phyloP scores from a whole-genome alignment of 2,329 filamentous ascomycete genomes.

The Paraphoma chrysanthemicola region DNA sequence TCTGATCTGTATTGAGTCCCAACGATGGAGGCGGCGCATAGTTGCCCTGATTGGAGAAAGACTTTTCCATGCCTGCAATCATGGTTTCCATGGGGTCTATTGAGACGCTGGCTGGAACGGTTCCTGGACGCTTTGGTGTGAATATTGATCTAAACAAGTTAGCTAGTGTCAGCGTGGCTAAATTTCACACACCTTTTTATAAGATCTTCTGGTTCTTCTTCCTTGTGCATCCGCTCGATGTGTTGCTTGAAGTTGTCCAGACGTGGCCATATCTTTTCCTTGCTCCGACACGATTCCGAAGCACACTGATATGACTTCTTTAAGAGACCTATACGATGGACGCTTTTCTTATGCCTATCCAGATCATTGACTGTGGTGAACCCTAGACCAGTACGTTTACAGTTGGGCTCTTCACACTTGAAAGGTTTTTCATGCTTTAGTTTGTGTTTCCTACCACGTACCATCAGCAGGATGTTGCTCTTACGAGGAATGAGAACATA shows the following conservation, averaged over 20 bases:
- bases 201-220: slow-evolving; percentile 53
- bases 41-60: slow-evolving; percentile 19
- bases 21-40: slow-evolving; percentile 19
- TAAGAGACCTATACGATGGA: slow-evolving; percentile 63
- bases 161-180: slow-evolving; percentile 5
- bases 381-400: slow-evolving; percentile 64
- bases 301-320: slow-evolving; percentile 64
- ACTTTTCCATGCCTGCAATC: slow-evolving; percentile 39
- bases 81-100: slow-evolving; percentile 39
- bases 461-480: slow-evolving; percentile 13
- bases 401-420: slow-evolving; percentile 66
- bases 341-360: slow-evolving; percentile 76
- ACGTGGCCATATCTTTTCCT: slow-evolving; percentile 77
- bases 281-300: slow-evolving; percentile 62
- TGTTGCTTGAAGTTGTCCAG: slow-evolving; percentile 89
- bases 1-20: slow-evolving; percentile 30
- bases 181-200: slow-evolving; percentile 52
- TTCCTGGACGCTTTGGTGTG: slow-evolving; percentile 4
- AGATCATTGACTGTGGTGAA: slow-evolving; percentile 85
- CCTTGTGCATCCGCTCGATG: slow-evolving; percentile 70
- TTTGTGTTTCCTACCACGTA: slow-evolving; percentile 71
- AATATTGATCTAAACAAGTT: slow-evolving; percentile 34
- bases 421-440: slow-evolving; percentile 73
- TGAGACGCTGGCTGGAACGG: slow-evolving; percentile 11
- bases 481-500: slow-evolving; percentile 22